Percentiles rank a stretch among this genome's conserved stretches.
These are phyloP conservation scores for Suhomyces pyralidae DNA, from an alignment of 805 yeast species.

Conservation along the genomic window DNA sequence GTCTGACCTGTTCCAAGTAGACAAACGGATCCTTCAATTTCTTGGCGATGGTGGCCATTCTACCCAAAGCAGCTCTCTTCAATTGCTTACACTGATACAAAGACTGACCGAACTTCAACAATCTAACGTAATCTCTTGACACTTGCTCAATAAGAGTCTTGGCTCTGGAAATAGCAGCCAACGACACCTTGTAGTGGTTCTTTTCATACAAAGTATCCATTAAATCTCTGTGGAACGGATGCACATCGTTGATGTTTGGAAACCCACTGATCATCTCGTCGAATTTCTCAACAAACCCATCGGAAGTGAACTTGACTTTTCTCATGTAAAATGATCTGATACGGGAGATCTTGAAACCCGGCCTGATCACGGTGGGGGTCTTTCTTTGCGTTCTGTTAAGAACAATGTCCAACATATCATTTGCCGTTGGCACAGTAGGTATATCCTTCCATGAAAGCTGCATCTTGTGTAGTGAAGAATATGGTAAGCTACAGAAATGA, in stretches of 20 bases:
- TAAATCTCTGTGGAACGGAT: slow-evolving; percentile 96
- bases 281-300: slow-evolving; percentile 92
- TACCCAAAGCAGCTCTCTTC: slow-evolving; percentile 97
- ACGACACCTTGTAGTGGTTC: slow-evolving; percentile 94
- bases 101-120: slow-evolving; percentile 95
- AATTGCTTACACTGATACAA: slow-evolving; percentile 97
- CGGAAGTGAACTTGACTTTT: slow-evolving; percentile 93
- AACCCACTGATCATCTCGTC: slow-evolving; percentile 81
- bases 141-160: slow-evolving; percentile 94
- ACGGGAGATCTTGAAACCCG: slow-evolving; percentile 94
- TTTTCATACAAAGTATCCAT: slow-evolving; percentile 98
- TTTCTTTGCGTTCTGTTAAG: slow-evolving; percentile 97
- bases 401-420: slow-evolving; percentile 93
- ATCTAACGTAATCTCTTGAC: slow-evolving; percentile 89
- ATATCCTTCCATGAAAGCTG: slow-evolving; percentile 98
- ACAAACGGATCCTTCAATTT: slow-evolving; percentile 90
- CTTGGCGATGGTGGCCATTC: slow-evolving; percentile 98
- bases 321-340: slow-evolving; percentile 97
- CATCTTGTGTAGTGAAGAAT: slow-evolving; percentile 46
- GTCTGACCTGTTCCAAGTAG: slow-evolving; percentile 97
- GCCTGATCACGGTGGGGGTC: slow-evolving; percentile 97
- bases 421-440: slow-evolving; percentile 88
- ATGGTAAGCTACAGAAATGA: not conserved
- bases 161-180: slow-evolving; percentile 93
- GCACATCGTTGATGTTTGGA: slow-evolving; percentile 96